A percentile compares a stretch with the other conserved stretches of the same genome.
These are phyloP conservation scores for Vitis rupestris DNA, from an alignment of 164 flowering plant genomes.

Conservation along the genomic window DNA sequence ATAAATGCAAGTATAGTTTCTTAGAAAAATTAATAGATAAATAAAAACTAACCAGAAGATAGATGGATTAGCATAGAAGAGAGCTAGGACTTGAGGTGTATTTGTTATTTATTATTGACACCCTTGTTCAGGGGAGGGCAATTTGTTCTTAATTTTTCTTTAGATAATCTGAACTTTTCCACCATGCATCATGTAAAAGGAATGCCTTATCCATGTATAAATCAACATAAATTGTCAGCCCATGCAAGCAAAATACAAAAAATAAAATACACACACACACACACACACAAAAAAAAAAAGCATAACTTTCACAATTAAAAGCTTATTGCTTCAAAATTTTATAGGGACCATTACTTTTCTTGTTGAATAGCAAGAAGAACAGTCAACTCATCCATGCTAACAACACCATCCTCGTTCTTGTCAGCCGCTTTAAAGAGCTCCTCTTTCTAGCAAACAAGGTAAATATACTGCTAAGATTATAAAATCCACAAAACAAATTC, in stretches of 20 bases:
- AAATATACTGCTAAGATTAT: constrained; percentile 17
- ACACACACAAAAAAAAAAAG: neutral
- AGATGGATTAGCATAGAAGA: too few species aligned
- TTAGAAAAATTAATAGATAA: too few species aligned
- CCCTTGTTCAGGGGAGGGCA: too few species aligned
- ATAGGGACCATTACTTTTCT: constrained; percentile 59
- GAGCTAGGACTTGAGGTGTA: too few species aligned
- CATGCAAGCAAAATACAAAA: neutral
- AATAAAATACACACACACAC: neutral
- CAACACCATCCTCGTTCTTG: constrained; percentile 78
- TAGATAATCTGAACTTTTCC: neutral
- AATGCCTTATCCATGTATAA: too few species aligned
- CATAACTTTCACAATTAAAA: constrained; percentile 1
- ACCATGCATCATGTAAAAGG: neutral
- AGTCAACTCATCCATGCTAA: constrained; percentile 92
- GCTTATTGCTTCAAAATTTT: neutral
- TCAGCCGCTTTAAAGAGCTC: constrained; percentile 89
- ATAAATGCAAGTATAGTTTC: too few species aligned
- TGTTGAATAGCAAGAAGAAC: constrained; percentile 75
- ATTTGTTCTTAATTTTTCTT: too few species aligned
- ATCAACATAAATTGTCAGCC: neutral
- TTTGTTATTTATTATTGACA: too few species aligned
- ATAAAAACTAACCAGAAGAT: too few species aligned
- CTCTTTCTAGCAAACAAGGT: constrained; percentile 60
- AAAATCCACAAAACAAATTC: neutral